A percentile compares a stretch with the other conserved stretches of the same genome.
These are phyloP conservation scores for Phytophthora tentaculata DNA, from an alignment of 352 stramenopile species.

Conservation along the genomic window DNA sequence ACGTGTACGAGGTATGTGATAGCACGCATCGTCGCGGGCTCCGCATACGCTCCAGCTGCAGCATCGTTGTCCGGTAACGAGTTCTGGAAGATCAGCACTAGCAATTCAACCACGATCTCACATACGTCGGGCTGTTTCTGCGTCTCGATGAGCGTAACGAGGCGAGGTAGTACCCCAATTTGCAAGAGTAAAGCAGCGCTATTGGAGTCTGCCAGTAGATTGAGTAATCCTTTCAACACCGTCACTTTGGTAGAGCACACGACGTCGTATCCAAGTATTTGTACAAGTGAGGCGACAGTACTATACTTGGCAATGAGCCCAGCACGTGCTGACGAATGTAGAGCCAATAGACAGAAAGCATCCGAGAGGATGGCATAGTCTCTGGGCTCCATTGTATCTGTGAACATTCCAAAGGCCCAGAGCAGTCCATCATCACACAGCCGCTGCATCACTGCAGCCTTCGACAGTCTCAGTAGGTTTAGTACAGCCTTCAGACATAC, in stretches of 20 bases:
- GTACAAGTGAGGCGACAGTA: constrained; percentile 51
- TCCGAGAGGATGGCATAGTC: constrained; percentile 74
- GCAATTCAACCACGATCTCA: constrained; percentile 28
- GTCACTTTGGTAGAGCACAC: constrained; percentile 43
- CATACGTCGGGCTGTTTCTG: constrained; percentile 23
- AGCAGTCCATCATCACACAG: constrained; percentile 75
- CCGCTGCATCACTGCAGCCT: constrained; percentile 48
- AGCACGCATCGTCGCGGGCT: constrained; percentile 19
- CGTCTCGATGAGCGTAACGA: constrained; percentile 26
- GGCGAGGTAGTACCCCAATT: constrained; percentile 36
- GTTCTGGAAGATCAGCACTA: constrained; percentile 42
- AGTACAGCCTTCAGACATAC: constrained; percentile 77
- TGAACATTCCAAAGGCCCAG: constrained; percentile 74
- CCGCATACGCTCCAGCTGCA: constrained; percentile 26
- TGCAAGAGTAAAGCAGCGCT: constrained; percentile 33
- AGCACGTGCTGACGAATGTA: constrained; percentile 53
- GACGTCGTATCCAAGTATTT: constrained; percentile 39
- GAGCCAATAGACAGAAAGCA: constrained; percentile 66
- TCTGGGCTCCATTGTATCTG: constrained; percentile 51
- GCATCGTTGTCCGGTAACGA: constrained; percentile 21
- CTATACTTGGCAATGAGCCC: constrained; percentile 56
- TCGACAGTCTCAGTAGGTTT: constrained; percentile 60
- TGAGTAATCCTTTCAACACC: constrained; percentile 56
- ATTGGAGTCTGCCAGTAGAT: constrained; percentile 51
- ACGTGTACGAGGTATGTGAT: constrained; percentile 39